Evolutionary conservation across 176 grass and related monocot genomes (phyloP).

Genomic region (Musa acuminata): DNA sequence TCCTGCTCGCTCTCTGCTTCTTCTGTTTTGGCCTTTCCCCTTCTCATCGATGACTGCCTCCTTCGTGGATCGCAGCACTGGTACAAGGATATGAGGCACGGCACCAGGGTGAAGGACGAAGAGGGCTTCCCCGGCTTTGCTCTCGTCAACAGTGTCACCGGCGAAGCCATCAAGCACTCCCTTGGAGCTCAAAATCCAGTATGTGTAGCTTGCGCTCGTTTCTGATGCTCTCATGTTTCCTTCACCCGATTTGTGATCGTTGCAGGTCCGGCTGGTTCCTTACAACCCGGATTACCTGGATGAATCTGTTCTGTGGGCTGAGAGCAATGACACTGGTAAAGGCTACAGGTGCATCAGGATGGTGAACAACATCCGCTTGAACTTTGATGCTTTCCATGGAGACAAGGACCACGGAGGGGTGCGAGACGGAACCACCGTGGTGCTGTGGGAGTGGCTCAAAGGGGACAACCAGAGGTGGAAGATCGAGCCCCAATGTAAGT

Average conservation of each 20-base stretch:
- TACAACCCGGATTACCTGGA: slow-evolving; percentile 58
- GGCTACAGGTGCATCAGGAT: slow-evolving; percentile 83
- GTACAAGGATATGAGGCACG: slow-evolving; percentile 59
- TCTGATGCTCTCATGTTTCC: too few relatives aligned
- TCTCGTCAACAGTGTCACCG: slow-evolving; percentile 75
- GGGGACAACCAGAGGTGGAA: slow-evolving; percentile 93
- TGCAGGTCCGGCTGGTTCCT: slow-evolving; percentile 59
- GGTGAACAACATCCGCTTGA: slow-evolving; percentile 69
- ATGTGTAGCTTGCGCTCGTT: neutral
- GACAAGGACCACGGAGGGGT: slow-evolving; percentile 87
- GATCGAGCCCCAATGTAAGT: slow-evolving; percentile 38
- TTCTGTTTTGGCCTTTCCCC: neutral
- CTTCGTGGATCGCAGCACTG: slow-evolving; percentile 40
- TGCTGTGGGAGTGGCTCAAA: slow-evolving; percentile 79
- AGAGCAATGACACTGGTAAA: slow-evolving; percentile 62
- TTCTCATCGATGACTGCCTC: neutral
- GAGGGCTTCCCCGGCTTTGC: slow-evolving; percentile 53
- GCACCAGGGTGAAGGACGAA: slow-evolving; percentile 59
- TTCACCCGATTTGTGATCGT: too few relatives aligned
- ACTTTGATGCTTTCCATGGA: slow-evolving; percentile 71
- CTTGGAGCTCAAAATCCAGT: slow-evolving; percentile 62
- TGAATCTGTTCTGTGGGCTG: slow-evolving; percentile 73
- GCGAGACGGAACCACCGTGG: slow-evolving; percentile 65
- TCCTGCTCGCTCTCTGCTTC: neutral
- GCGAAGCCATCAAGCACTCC: slow-evolving; percentile 78